Evolutionary conservation across 345 rosid genomes (phyloP).

Genomic region (Punica granatum): DNA sequence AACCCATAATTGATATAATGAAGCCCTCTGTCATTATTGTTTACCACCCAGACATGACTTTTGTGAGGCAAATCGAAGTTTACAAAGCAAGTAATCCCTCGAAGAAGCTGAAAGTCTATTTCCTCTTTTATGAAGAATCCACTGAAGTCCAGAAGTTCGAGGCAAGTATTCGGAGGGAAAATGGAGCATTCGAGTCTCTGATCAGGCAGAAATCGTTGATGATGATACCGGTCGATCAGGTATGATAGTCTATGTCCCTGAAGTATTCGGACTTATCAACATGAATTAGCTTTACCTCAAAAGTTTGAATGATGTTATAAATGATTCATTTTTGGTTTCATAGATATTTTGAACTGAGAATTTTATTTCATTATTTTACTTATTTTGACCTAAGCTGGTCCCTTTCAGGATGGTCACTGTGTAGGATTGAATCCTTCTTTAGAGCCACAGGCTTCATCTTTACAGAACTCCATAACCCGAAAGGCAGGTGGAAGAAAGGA

Average conservation of each 20-base stretch:
- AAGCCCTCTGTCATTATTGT: conserved; percentile 76
- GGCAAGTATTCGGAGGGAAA: conserved; percentile 88
- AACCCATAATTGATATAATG: conserved; percentile 69
- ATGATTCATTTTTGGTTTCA: background rate
- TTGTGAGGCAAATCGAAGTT: conserved; percentile 89
- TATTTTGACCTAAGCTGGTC: background rate
- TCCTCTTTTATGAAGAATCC: conserved; percentile 87
- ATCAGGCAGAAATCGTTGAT: conserved; percentile 91
- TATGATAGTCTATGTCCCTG: conserved; percentile 13
- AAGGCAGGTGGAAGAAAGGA: conserved; percentile 97
- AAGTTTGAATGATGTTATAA: background rate
- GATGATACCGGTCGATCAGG: conserved; percentile 98
- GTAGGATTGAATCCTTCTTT: conserved; percentile 44
- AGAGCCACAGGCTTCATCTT: conserved; percentile 55
- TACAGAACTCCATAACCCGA: conserved; percentile 76
- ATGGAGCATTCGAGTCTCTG: conserved; percentile 91
- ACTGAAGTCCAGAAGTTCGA: conserved; percentile 92
- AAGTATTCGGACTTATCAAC: background rate
- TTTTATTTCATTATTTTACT: background rate
- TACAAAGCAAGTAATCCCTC: conserved; percentile 91
- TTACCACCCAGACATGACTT: conserved; percentile 81
- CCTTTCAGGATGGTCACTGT: conserved; percentile 59
- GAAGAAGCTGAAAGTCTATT: conserved; percentile 68
- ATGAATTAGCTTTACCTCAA: background rate
- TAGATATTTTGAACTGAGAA: background rate